Base-by-base conservation (phyloP, 208 protist genomes). In the Trypanosoma boissoni region DNA sequence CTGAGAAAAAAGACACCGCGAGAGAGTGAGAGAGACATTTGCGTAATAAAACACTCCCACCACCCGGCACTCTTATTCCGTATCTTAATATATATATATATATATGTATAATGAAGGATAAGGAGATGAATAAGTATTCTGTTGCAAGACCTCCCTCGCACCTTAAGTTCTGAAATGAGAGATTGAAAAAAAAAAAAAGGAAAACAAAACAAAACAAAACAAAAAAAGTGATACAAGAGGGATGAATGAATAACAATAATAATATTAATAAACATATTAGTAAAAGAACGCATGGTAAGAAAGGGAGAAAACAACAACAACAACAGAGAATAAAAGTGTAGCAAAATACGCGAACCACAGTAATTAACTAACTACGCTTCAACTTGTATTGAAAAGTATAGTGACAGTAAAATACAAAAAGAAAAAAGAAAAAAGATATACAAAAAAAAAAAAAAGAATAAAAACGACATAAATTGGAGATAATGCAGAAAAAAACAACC, bases 1-100 rank as follows among this genome's bases (percentile, higher is more conserved):
- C 43, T 49, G n/a, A 14, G 26, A 54, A 62, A 57, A 67, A 56
- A 0, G 7, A 32, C 45, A 20, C 54, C 10, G 28, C 4, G 58
- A 42, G 23, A 58, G 2, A 42, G 29, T 45, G n/a, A 41, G 12
- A 16, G 31, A 31, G 8, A 56, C 9, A 29, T 51, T 37, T n/a
- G n/a, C n/a, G n/a, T n/a, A n/a, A n/a, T n/a, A n/a, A n/a, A n/a
- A n/a, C n/a, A n/a, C n/a, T n/a, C n/a, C n/a, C n/a, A n/a, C n/a
- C n/a, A n/a, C n/a, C n/a, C n/a, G n/a, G n/a, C n/a, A n/a, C n/a
- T n/a, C n/a, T n/a, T n/a, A n/a, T n/a, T n/a, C n/a, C n/a, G n/a
- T n/a, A n/a, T n/a, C n/a, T n/a, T n/a, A n/a, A n/a, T n/a, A n/a
- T n/a, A n/a, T n/a, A n/a, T n/a, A n/a, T n/a, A n/a, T n/a, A n/a